A percentile compares a stretch with the other conserved stretches of the same genome.
phyloP scores from a whole-genome alignment of 2,329 filamentous ascomycete species.

The Aspergillus sojae region DNA sequence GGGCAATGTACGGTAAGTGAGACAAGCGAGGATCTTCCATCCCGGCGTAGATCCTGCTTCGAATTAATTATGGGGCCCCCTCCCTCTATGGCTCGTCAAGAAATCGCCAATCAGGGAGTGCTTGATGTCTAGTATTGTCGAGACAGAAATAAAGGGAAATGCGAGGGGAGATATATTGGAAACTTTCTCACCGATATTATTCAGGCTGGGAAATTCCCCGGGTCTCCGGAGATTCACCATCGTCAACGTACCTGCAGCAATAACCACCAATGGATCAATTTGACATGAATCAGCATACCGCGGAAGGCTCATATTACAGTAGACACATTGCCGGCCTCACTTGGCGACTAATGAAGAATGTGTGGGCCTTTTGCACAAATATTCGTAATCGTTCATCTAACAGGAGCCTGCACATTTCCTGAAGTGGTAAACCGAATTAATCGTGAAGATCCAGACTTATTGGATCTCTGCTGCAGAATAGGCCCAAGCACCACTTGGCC shows the following conservation, averaged over 20 bases:
- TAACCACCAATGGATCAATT: not conserved
- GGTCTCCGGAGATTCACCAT: not conserved
- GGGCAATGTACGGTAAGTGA: constrained; percentile 16
- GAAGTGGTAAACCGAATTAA: not conserved
- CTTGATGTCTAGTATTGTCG: too few relatives aligned
- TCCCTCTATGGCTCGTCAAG: not conserved
- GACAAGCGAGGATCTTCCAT: constrained; percentile 16
- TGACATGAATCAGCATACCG: not conserved
- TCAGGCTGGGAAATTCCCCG: not conserved
- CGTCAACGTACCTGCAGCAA: constrained; percentile 2
- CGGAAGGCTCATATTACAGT: not conserved
- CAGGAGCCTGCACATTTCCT: not conserved
- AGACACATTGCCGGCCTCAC: not conserved
- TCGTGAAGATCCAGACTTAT: not conserved
- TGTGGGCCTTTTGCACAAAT: not conserved
- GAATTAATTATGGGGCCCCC: constrained; percentile 8
- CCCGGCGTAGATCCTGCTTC: constrained; percentile 12
- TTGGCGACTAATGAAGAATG: not conserved
- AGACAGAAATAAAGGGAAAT: not conserved
- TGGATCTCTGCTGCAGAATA: not conserved
- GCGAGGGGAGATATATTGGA: not conserved
- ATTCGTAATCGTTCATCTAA: not conserved
- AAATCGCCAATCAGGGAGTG: not conserved
- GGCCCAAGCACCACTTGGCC: not conserved
- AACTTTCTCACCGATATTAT: not conserved